Evolutionary conservation across 495 filamentous ascomycete species (phyloP).

Genomic region (Chaetomium cochliodes): DNA sequence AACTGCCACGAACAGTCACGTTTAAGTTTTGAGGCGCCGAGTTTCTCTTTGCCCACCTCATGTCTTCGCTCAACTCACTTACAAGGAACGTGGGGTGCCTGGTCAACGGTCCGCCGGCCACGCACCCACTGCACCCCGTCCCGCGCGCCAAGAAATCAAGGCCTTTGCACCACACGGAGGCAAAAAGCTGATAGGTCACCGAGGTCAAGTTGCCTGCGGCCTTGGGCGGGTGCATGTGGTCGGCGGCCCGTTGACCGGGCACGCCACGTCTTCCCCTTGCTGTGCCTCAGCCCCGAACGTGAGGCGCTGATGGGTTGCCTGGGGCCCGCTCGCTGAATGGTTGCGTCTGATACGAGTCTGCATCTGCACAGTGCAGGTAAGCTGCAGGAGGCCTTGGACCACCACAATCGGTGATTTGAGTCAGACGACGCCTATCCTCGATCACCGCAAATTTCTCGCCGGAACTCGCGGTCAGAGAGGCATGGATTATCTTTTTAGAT

Average conservation of each 20-base stretch:
- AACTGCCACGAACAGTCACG: too few relatives aligned
- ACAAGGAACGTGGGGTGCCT: too few relatives aligned
- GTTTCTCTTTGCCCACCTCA: too few relatives aligned
- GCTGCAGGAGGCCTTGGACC: slow-evolving; percentile 4
- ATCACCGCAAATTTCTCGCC: not conserved
- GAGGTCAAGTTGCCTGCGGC: not conserved
- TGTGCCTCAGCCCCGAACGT: not conserved
- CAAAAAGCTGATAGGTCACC: not conserved
- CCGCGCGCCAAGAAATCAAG: too few relatives aligned
- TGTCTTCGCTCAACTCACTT: too few relatives aligned
- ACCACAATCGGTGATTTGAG: not conserved
- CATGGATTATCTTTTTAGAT: not conserved
- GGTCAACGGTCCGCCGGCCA: too few relatives aligned
- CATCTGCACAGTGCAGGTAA: slow-evolving; percentile 1
- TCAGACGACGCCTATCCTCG: not conserved
- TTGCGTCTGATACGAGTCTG: not conserved
- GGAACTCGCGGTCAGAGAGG: not conserved
- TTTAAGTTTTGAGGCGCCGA: too few relatives aligned
- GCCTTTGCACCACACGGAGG: too few relatives aligned
- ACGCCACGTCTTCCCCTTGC: not conserved
- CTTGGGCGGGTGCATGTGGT: not conserved
- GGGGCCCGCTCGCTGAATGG: not conserved
- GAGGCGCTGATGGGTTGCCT: not conserved
- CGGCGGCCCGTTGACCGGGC: not conserved
- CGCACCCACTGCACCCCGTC: too few relatives aligned